Base-by-base conservation (phyloP, 2,329 filamentous ascomycete genomes). In the Phaeomoniella chlamydospora region DNA sequence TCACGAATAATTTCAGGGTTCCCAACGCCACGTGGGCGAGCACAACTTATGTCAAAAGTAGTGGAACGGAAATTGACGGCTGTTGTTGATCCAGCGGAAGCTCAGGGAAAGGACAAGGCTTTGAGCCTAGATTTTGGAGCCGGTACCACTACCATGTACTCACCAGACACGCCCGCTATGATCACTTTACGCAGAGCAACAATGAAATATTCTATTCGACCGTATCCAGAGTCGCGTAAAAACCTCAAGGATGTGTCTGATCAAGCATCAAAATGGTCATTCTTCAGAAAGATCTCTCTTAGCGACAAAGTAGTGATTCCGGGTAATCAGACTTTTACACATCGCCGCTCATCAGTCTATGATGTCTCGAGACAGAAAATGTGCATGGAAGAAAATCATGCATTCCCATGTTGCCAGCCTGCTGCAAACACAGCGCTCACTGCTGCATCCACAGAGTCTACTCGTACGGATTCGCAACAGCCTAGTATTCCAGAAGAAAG, bases 161-260 rank as follows among this genome's bases (percentile, higher is more conserved):
- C 16, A 9, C 32, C 32, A 12, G 32, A 34, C 18, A 34, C 32
- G 13, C 32, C 32, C 6, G 32, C 32, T 4, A 34, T 34, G 32
- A 34, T 34, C 10, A 34, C 32, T 18, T 17, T 34, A 9, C 10
- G 32, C 15, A 16, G 32, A 34, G 32, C 32, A 9, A 34, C 32
- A 9, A 16, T 9, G 16, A 34, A 18, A 26, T 26, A 26, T 26
- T 26, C 22, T 9, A 26, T 26, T 9, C n/a, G n/a, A 9, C 9
- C n/a, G 9, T 26, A 26, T 26, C 13, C 30, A 15, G 17, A 14
- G 13, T 5, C 10, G 5, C 5, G 17, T 15, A 14, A 14, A 14
- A 5, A 32, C 14, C 13, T 32, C 30, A 15, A 32, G 13, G 13
- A 32, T 10, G 13, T 14, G 13, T 14, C 17, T 15, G 10, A 15